Conservation (phyloP, 140 eudicot genomes). For the Eryngium alpinum region DNA sequence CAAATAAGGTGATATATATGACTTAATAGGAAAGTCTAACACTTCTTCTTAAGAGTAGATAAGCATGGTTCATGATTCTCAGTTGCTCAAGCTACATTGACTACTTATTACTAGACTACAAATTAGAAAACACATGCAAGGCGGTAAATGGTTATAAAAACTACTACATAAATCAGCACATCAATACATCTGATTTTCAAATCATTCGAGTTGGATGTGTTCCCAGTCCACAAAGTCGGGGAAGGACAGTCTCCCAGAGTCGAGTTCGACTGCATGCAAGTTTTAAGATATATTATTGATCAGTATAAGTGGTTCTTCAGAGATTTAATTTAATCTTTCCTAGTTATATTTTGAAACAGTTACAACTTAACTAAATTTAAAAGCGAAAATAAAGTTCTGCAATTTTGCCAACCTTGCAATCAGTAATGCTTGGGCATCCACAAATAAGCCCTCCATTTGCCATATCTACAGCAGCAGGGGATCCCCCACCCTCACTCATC, state of each 20-base stretch:
- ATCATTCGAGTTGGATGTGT: not conserved
- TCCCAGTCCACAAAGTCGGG: not conserved
- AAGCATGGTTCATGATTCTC: too few species aligned
- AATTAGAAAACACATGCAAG: too few species aligned
- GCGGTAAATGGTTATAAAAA: too few species aligned
- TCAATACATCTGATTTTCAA: not conserved
- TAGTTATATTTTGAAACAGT: not conserved
- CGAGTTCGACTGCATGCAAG: not conserved
- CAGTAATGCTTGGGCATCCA: constrained; percentile 58
- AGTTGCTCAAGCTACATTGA: too few species aligned
- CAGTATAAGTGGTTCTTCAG: too few species aligned
- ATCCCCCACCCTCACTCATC: constrained; percentile 95
- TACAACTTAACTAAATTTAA: too few species aligned
- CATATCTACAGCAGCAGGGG: constrained; percentile 82
- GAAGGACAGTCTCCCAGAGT: not conserved
- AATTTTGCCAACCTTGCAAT: constrained; percentile 57
- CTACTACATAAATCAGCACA: too few species aligned
- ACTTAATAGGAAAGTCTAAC: too few species aligned
- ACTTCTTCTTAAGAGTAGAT: too few species aligned
- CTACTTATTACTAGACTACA: too few species aligned
- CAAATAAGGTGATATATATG: too few species aligned
- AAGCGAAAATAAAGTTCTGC: not conserved
- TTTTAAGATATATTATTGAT: not conserved
- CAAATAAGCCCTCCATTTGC: constrained; percentile 77
- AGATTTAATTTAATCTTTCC: not conserved